Percentiles rank a stretch among this genome's conserved stretches.
Conservation (phyloP, 768 basidiomycete species). For the Leccinellum luteum region DNA sequence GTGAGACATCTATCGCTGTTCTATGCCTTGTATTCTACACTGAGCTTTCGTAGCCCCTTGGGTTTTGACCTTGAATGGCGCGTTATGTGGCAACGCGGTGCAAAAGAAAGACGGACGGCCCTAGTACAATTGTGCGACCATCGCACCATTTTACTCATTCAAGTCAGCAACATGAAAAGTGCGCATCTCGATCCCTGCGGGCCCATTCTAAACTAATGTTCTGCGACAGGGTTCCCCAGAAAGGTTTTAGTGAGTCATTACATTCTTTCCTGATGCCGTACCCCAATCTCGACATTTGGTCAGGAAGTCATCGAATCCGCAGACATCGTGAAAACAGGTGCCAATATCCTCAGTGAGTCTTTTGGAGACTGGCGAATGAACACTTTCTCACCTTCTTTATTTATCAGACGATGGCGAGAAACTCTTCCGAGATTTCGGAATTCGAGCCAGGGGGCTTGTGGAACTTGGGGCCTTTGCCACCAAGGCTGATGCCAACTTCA, state of each 20-base stretch:
- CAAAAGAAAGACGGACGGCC: slow-evolving; percentile 37
- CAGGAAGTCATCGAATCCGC: slow-evolving; percentile 47
- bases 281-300: neutral
- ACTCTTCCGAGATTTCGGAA: slow-evolving; percentile 45
- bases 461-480: slow-evolving; percentile 46
- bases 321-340: slow-evolving; percentile 43
- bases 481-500: slow-evolving; percentile 38
- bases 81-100: slow-evolving; percentile 32
- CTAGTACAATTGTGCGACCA: slow-evolving; percentile 46
- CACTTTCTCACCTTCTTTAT: neutral
- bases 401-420: slow-evolving; percentile 46
- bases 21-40: neutral
- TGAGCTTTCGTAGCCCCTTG: slow-evolving; percentile 35
- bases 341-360: slow-evolving; percentile 46
- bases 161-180: slow-evolving; percentile 49
- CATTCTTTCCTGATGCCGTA: neutral
- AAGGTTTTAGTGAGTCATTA: slow-evolving; percentile 36
- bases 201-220: neutral
- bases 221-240: slow-evolving; percentile 39
- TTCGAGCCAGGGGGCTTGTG: slow-evolving; percentile 40
- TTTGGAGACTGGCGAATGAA: neutral
- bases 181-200: slow-evolving; percentile 1
- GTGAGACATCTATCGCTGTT: slow-evolving; percentile 19
- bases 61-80: slow-evolving; percentile 56
- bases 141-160: slow-evolving; percentile 44